Conservation (phyloP, 1,284 basidiomycete species). For the Mycena citricolor region DNA sequence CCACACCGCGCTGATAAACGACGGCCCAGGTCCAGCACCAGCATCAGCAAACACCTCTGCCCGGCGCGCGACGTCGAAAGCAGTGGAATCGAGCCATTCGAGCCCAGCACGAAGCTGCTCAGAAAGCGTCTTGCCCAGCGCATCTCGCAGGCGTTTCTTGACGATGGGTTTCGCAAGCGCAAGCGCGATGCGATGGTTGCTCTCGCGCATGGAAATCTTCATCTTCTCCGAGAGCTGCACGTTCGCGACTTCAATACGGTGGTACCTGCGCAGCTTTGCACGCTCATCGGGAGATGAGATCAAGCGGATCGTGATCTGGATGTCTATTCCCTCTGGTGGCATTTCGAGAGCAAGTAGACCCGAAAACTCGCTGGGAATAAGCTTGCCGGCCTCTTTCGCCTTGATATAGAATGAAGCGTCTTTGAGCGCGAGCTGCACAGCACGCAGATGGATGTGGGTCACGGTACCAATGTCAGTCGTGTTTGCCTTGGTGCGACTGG, state of each 20-base stretch:
- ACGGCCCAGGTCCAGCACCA: slow-evolving; percentile 48
- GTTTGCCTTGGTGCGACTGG: slow-evolving; percentile 39
- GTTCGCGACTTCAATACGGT: slow-evolving; percentile 52
- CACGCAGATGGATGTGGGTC: slow-evolving; percentile 62
- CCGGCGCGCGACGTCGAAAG: slow-evolving; percentile 56
- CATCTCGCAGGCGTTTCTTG: slow-evolving; percentile 51
- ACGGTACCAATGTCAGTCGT: slow-evolving; percentile 54
- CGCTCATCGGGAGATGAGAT: slow-evolving; percentile 50
- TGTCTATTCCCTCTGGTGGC: slow-evolving; percentile 62
- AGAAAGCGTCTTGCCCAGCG: slow-evolving; percentile 54
- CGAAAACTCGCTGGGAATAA: slow-evolving; percentile 55
- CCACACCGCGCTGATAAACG: slow-evolving; percentile 58
- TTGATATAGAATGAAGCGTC: slow-evolving; percentile 72
- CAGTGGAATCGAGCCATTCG: slow-evolving; percentile 51
- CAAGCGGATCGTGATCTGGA: slow-evolving; percentile 62
- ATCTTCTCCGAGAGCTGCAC: slow-evolving; percentile 55
- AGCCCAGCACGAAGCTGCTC: slow-evolving; percentile 51
- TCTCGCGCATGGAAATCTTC: slow-evolving; percentile 50
- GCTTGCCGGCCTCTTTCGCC: slow-evolving; percentile 51
- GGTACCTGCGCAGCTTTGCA: slow-evolving; percentile 46
- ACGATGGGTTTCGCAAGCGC: slow-evolving; percentile 63
- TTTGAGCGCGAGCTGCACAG: slow-evolving; percentile 56
- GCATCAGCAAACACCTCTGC: slow-evolving; percentile 63
- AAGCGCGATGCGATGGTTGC: slow-evolving; percentile 60
- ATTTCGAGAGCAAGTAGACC: slow-evolving; percentile 61